These are phyloP conservation scores for Ganoderma multipileum DNA, from an alignment of 1,284 basidiomycete genomes.

Conservation along the genomic window DNA sequence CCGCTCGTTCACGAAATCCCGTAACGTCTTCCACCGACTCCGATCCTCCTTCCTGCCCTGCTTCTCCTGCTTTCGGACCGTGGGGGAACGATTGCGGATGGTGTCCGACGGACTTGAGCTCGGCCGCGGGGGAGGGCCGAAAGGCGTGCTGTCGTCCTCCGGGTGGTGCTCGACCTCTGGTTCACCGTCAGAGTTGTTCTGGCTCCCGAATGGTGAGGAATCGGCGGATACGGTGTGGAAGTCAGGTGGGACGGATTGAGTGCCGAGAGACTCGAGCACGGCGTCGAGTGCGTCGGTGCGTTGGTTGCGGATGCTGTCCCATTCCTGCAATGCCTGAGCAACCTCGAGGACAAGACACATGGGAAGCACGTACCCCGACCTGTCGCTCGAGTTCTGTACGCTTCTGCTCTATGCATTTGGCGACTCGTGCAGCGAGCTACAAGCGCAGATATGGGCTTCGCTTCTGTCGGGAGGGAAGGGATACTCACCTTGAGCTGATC, in stretches of 20 bases:
- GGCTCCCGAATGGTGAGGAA: constrained; percentile 79
- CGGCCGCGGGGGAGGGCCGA: constrained; percentile 29
- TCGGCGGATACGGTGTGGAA: constrained; percentile 68
- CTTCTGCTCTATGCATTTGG: constrained; percentile 76
- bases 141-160: constrained; percentile 27
- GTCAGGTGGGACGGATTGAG: constrained; percentile 75
- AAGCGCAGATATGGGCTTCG: background rate
- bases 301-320: constrained; percentile 67
- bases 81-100: constrained; percentile 36
- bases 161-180: constrained; percentile 25
- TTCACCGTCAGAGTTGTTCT: constrained; percentile 59
- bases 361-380: constrained; percentile 56
- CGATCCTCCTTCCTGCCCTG: constrained; percentile 50
- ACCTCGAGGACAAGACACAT: background rate
- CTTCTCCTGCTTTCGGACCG: constrained; percentile 33
- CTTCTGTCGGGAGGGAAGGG: background rate
- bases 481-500: constrained; percentile 73
- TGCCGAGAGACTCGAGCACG: constrained; percentile 73
- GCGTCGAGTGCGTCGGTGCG: constrained; percentile 67
- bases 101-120: constrained; percentile 42
- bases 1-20: constrained; percentile 83
- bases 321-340: constrained; percentile 54
- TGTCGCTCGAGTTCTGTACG: constrained; percentile 62
- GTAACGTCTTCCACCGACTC: constrained; percentile 76
- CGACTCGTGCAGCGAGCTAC: constrained; percentile 74